These are phyloP conservation scores for Diaporthe amygdali DNA, from an alignment of 2,329 filamentous ascomycete genomes.

Conservation along the genomic window DNA sequence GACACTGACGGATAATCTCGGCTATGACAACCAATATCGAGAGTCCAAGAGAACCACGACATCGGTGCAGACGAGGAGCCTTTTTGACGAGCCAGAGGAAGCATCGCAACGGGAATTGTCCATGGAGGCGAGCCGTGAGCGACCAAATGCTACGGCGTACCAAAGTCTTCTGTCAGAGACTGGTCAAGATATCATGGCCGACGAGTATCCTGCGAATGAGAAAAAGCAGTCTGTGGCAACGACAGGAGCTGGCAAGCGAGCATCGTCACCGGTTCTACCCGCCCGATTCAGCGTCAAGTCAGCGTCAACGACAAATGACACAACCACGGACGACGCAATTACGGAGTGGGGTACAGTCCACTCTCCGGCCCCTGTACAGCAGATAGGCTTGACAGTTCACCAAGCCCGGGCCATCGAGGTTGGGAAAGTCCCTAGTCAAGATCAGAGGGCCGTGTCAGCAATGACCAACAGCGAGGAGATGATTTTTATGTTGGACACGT, in stretches of 20 bases:
- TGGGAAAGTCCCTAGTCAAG: conserved; percentile 13
- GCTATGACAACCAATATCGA: conserved; percentile 32
- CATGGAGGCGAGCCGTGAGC: not conserved
- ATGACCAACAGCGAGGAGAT: conserved; percentile 40
- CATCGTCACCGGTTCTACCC: conserved; percentile 57
- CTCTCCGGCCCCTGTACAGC: conserved; percentile 51
- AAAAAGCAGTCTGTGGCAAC: conserved; percentile 13
- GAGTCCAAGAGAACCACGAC: conserved; percentile 44
- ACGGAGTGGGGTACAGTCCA: conserved; percentile 57
- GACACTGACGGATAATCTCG: conserved; percentile 31
- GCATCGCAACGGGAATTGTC: conserved; percentile 20
- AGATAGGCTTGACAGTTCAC: conserved; percentile 47
- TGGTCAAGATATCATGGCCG: conserved; percentile 42
- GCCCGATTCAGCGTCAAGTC: conserved; percentile 36
- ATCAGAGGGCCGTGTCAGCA: conserved; percentile 33
- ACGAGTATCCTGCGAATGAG: conserved; percentile 36
- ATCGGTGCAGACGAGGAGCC: conserved; percentile 44
- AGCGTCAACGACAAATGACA: conserved; percentile 43
- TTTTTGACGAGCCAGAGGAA: conserved; percentile 36
- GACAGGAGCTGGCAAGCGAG: conserved; percentile 43
- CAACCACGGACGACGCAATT: conserved; percentile 46
- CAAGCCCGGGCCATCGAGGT: conserved; percentile 49
- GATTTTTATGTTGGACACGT: conserved; percentile 51
- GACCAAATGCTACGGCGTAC: conserved; percentile 38
- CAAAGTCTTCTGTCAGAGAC: conserved; percentile 38